These are phyloP conservation scores for Globisporangium sylvaticum DNA, from an alignment of 352 stramenopile species.

Conservation along the genomic window DNA sequence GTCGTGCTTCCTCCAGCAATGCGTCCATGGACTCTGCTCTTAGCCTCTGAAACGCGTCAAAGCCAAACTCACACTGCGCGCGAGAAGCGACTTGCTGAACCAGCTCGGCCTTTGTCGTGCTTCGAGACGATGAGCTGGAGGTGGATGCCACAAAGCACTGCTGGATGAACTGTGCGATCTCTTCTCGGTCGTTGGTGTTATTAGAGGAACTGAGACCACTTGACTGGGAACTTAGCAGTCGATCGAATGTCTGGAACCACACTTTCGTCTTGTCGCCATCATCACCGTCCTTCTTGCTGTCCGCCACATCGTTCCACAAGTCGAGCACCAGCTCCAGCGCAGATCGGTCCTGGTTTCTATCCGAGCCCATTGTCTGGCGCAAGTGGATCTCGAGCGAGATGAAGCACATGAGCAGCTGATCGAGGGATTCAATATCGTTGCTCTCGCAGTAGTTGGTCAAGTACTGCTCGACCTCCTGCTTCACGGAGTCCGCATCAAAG, in stretches of 20 bases:
- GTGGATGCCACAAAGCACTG: constrained; percentile 8
- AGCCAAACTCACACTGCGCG: constrained; percentile 12
- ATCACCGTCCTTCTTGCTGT: constrained; percentile 2
- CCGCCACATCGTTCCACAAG: constrained; percentile 8
- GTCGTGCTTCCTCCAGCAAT: constrained; percentile 15
- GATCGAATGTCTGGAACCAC: constrained; percentile 11
- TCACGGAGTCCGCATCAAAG: constrained; percentile 25
- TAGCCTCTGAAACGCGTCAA: constrained; percentile 8
- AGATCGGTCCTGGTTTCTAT: neutral
- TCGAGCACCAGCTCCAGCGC: constrained; percentile 17
- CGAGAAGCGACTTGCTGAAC: constrained; percentile 6
- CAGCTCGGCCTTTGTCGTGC: neutral
- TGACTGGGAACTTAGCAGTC: neutral
- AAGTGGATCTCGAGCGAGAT: constrained; percentile 34
- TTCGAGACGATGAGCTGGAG: neutral
- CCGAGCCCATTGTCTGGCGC: neutral
- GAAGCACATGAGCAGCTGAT: constrained; percentile 33
- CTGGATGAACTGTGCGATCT: constrained; percentile 12
- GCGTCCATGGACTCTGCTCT: neutral
- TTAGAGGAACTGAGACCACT: neutral
- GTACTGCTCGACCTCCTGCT: constrained; percentile 27
- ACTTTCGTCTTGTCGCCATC: neutral
- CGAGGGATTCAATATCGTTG: constrained; percentile 20
- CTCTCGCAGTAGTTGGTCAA: constrained; percentile 18
- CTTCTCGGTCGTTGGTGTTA: neutral